Percentiles rank a stretch among this genome's conserved stretches.
phyloP scores from a whole-genome alignment of 768 basidiomycete genomes.

The Cantharellus anzutake region DNA sequence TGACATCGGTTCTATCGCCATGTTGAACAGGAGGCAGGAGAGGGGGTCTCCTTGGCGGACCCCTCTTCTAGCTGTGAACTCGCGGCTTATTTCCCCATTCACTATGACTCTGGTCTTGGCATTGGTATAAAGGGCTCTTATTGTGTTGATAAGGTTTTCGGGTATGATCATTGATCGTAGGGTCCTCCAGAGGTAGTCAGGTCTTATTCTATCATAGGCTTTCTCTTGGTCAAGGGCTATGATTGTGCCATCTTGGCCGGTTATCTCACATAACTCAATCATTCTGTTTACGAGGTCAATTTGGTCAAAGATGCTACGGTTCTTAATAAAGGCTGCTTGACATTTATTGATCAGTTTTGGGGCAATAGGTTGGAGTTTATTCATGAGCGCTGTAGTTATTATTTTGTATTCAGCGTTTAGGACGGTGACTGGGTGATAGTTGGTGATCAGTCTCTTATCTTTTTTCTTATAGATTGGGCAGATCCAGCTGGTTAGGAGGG shows the following conservation, averaged over 20 bases:
- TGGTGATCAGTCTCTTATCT: not conserved
- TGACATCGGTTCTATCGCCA: constrained; percentile 5
- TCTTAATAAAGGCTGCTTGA: constrained; percentile 2
- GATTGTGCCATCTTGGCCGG: constrained; percentile 1
- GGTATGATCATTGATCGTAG: constrained; percentile 7
- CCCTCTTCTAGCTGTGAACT: constrained; percentile 7
- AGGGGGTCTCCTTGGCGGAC: constrained; percentile 13
- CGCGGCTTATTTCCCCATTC: constrained; percentile 2
- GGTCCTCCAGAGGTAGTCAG: constrained; percentile 2
- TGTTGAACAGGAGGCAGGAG: too few relatives aligned
- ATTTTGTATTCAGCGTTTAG: constrained; percentile 5
- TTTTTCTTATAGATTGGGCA: too few relatives aligned
- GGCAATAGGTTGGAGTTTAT: too few relatives aligned
- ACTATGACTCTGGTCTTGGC: constrained; percentile 10
- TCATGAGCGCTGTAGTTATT: not conserved
- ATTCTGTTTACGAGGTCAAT: too few relatives aligned
- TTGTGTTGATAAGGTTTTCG: constrained; percentile 8
- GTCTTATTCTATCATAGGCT: too few relatives aligned
- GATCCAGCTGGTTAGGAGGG: not conserved
- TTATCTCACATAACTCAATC: not conserved
- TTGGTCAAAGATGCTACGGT: too few relatives aligned
- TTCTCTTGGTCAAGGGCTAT: too few relatives aligned
- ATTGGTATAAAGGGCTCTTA: constrained; percentile 10
- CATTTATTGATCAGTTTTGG: not conserved
- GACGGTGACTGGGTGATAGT: constrained; percentile 4